phyloP scores from a whole-genome alignment of 2,329 filamentous ascomycete genomes.

The Emericellopsis cladophorae region DNA sequence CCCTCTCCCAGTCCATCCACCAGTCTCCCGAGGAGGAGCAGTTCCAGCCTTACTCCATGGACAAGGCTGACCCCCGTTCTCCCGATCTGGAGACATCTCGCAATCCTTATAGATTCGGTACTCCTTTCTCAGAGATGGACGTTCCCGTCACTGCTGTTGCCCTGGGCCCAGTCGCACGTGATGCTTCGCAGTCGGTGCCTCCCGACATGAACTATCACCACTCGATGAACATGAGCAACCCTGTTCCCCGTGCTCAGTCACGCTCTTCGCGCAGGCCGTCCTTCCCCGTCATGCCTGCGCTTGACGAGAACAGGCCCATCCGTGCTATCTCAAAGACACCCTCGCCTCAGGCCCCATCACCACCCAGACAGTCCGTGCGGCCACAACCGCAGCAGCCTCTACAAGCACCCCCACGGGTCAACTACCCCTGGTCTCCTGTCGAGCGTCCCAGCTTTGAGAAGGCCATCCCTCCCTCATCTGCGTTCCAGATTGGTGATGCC shows the following conservation, averaged over 20 bases:
- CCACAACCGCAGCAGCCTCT: slow-evolving; percentile 23
- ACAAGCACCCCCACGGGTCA: slow-evolving; percentile 39
- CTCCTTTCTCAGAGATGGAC: slow-evolving; percentile 84
- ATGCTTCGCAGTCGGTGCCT: slow-evolving; percentile 80
- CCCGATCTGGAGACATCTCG: slow-evolving; percentile 43
- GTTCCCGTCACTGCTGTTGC: slow-evolving; percentile 67
- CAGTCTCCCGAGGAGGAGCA: slow-evolving; percentile 10
- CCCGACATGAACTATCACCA: slow-evolving; percentile 78
- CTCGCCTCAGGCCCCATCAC: slow-evolving; percentile 14
- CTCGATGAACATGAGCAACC: slow-evolving; percentile 13
- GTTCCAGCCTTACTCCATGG: slow-evolving; percentile 40
- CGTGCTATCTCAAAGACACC: slow-evolving; percentile 17
- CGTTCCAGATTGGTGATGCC: slow-evolving; percentile 8
- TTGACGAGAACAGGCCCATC: slow-evolving; percentile 49
- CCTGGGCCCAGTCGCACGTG: slow-evolving; percentile 60
- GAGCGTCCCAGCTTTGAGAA: slow-evolving; percentile 32
- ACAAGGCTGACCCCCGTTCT: slow-evolving; percentile 34
- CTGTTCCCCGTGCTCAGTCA: slow-evolving; percentile 33
- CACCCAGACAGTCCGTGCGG: slow-evolving; percentile 18
- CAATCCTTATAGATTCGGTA: slow-evolving; percentile 64
- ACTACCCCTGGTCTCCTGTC: slow-evolving; percentile 43
- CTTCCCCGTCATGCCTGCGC: slow-evolving; percentile 53
- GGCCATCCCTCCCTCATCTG: slow-evolving; percentile 23
- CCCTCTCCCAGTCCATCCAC: slow-evolving; percentile 7
- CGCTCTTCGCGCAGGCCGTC: slow-evolving; percentile 51